These are phyloP conservation scores for Tetramitus jugosus DNA, from an alignment of 208 protist species.

Conservation along the genomic window DNA sequence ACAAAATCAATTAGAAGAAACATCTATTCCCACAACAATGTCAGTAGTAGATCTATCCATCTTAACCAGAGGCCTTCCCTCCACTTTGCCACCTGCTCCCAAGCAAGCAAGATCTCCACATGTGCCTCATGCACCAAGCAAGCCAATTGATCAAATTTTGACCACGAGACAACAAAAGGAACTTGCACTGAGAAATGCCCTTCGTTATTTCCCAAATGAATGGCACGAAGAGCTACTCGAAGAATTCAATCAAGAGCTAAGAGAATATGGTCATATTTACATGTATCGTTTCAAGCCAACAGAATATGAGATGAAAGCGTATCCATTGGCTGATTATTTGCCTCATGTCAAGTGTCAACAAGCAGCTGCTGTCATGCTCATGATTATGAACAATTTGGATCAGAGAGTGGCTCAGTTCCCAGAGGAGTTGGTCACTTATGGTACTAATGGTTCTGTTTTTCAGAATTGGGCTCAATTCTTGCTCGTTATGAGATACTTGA, in stretches of 20 bases:
- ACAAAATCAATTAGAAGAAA: too few relatives aligned
- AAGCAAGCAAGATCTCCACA: conserved; percentile 23
- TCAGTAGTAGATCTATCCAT: too few relatives aligned
- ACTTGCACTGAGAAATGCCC: conserved; percentile 55
- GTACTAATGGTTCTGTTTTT: conserved; percentile 70
- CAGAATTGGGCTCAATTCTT: conserved; percentile 69
- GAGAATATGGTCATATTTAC: conserved; percentile 69
- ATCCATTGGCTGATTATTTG: conserved; percentile 32
- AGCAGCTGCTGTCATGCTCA: conserved; percentile 67
- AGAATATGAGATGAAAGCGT: conserved; percentile 49
- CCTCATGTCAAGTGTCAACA: conserved; percentile 32
- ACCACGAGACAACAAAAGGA: conserved; percentile 38
- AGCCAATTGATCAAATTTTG: conserved; percentile 34
- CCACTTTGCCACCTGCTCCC: conserved; percentile 31
- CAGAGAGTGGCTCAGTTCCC: conserved; percentile 63
- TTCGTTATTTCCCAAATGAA: conserved; percentile 57
- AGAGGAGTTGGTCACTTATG: conserved; percentile 75
- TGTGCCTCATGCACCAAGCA: conserved; percentile 52
- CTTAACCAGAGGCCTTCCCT: too few relatives aligned
- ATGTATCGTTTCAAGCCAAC: conserved; percentile 70
- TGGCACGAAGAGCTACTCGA: conserved; percentile 49
- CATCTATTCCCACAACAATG: too few relatives aligned
- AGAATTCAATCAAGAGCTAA: conserved; percentile 60
- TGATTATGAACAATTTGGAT: conserved; percentile 81
- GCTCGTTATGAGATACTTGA: conserved; percentile 66